Conservation (phyloP, 176 grass and related monocot species). For the Miscanthus lutarioriparius region DNA sequence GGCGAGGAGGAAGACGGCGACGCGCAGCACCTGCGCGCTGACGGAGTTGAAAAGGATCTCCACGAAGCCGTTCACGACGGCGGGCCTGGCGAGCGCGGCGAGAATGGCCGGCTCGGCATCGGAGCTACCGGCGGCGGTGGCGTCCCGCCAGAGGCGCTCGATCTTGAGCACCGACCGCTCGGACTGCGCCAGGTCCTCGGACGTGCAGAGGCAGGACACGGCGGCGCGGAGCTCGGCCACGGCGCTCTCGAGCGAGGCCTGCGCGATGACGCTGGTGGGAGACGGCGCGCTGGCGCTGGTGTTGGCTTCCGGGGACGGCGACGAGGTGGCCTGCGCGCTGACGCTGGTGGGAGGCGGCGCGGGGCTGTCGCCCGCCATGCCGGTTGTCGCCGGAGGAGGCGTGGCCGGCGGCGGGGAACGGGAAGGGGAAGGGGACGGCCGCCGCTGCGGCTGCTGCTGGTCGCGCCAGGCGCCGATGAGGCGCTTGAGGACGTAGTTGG, state of each 20-base stretch:
- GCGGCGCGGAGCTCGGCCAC: conserved; percentile 50
- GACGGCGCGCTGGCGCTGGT: conserved; percentile 43
- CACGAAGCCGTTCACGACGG: conserved; percentile 62
- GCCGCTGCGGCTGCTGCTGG: background rate
- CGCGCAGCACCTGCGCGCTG: conserved; percentile 39
- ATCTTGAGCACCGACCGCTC: conserved; percentile 59
- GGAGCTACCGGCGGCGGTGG: background rate
- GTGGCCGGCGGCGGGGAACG: background rate
- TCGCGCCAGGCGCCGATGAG: conserved; percentile 61
- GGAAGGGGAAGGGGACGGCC: background rate
- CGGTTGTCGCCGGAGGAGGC: background rate
- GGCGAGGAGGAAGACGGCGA: conserved; percentile 55
- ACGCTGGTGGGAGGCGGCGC: conserved; percentile 1
- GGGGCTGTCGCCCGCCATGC: conserved; percentile 11
- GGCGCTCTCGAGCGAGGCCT: conserved; percentile 43
- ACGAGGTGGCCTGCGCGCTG: conserved; percentile 30
- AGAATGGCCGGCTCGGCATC: conserved; percentile 2
- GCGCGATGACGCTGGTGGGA: conserved; percentile 55
- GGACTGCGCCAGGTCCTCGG: conserved; percentile 55
- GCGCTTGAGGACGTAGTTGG: conserved; percentile 78
- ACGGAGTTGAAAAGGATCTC: conserved; percentile 78
- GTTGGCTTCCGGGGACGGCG: conserved; percentile 34
- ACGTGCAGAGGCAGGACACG: conserved; percentile 67
- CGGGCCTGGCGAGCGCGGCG: conserved; percentile 44
- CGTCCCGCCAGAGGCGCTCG: conserved; percentile 49